Conservation (phyloP, 2,329 filamentous ascomycete species). For the Aspergillus brasiliensis region DNA sequence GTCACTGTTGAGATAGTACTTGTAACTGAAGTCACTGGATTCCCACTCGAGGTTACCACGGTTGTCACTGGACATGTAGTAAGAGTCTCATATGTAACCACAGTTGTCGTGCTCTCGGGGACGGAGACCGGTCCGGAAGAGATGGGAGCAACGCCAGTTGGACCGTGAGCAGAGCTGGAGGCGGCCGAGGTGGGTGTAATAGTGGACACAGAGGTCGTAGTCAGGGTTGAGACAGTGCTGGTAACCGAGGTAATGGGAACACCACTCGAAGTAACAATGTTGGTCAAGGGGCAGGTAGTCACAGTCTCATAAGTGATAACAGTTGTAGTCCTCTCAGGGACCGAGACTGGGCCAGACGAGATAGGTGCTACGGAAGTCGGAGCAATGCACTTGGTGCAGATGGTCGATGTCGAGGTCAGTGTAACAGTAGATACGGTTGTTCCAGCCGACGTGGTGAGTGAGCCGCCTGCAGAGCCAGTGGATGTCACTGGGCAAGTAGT, state of each 20-base stretch:
- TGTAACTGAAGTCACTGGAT: constrained; percentile 54
- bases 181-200: background rate
- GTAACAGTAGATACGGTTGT: constrained; percentile 59
- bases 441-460: constrained; percentile 54
- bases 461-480: constrained; percentile 46
- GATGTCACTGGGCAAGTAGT: constrained; percentile 35
- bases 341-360: background rate
- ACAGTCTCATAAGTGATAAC: constrained; percentile 19
- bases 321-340: constrained; percentile 11
- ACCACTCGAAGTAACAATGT: constrained; percentile 11
- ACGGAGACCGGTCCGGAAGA: background rate
- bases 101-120: constrained; percentile 7
- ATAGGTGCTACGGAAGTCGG: constrained; percentile 15
- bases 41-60: constrained; percentile 47
- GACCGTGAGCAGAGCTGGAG: background rate
- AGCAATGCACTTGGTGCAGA: constrained; percentile 25
- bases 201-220: constrained; percentile 12
- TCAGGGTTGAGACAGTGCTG: constrained; percentile 13
- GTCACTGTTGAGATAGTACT: constrained; percentile 60
- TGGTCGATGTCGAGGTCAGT: constrained; percentile 29
- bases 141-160: constrained; percentile 1
- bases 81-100: constrained; percentile 28
- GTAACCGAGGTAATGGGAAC: constrained; percentile 8
- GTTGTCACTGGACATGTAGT: constrained; percentile 37
- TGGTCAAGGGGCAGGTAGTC: constrained; percentile 16